phyloP scores from a whole-genome alignment of 305 asterid species.

The Fraxinus ornus region DNA sequence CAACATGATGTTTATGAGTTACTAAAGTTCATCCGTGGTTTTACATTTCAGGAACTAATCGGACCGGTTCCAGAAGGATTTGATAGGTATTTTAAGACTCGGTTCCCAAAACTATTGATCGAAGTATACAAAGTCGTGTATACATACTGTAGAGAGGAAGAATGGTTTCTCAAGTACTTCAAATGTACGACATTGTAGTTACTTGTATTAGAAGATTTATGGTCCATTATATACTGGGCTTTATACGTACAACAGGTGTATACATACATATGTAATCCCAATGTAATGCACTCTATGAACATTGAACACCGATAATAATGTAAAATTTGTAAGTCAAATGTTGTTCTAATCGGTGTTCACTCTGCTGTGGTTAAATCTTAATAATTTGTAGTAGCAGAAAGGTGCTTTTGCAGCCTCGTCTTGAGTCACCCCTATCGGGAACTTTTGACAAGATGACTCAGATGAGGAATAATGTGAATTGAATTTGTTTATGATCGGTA shows the following conservation, averaged over 20 bases:
- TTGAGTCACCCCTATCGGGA: background rate
- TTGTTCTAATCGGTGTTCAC: background rate
- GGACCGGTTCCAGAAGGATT: slow-evolving; percentile 87
- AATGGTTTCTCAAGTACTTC: slow-evolving; percentile 67
- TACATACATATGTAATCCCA: background rate
- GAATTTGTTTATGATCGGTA: background rate
- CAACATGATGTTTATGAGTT: background rate
- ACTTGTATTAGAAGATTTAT: background rate
- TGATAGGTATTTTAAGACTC: slow-evolving; percentile 64
- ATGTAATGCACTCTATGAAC: background rate
- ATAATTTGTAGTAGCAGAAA: background rate
- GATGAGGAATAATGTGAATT: background rate
- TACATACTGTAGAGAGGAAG: slow-evolving; percentile 55
- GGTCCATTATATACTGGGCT: background rate
- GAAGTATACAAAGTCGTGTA: slow-evolving; percentile 74
- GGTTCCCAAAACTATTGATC: slow-evolving; percentile 71
- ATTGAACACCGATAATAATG: background rate
- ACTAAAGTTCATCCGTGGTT: slow-evolving; percentile 12
- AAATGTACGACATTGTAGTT: slow-evolving; percentile 24
- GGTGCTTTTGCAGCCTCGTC: background rate
- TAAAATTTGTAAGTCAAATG: background rate
- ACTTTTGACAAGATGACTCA: background rate
- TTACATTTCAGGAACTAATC: slow-evolving; percentile 52
- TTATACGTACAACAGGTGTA: background rate
- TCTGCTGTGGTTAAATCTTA: background rate